Conservation (phyloP, 2,329 filamentous ascomycete species). For the Monilinia vaccinii-corymbosi region DNA sequence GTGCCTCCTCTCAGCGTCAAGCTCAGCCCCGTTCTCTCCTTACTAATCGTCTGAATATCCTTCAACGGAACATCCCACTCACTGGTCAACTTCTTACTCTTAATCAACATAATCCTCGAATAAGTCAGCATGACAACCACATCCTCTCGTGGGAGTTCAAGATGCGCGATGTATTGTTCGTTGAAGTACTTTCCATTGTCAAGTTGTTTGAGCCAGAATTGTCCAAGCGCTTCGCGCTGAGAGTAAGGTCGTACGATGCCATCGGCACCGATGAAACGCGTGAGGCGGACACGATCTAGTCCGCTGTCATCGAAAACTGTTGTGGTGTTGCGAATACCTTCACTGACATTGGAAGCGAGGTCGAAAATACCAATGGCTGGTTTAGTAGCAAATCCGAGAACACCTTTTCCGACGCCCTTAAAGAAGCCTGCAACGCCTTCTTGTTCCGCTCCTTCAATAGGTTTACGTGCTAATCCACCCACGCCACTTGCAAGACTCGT, state of each 20-base stretch:
- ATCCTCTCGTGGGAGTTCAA: slow-evolving; percentile 83
- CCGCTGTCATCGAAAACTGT: slow-evolving; percentile 95
- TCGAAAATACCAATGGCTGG: slow-evolving; percentile 95
- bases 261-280: slow-evolving; percentile 84
- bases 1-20: slow-evolving; percentile 80
- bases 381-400: slow-evolving; percentile 91
- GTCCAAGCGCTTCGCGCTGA: slow-evolving; percentile 87
- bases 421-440: slow-evolving; percentile 92
- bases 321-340: slow-evolving; percentile 96
- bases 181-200: slow-evolving; percentile 98
- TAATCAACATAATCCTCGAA: slow-evolving; percentile 78
- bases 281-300: slow-evolving; percentile 86
- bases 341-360: slow-evolving; percentile 90
- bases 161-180: slow-evolving; percentile 92
- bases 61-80: slow-evolving; percentile 97
- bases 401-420: slow-evolving; percentile 93
- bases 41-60: slow-evolving; percentile 93
- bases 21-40: slow-evolving; percentile 90
- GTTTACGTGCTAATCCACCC: slow-evolving; percentile 85
- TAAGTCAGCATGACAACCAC: slow-evolving; percentile 87
- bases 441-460: slow-evolving; percentile 89
- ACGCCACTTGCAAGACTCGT: slow-evolving; percentile 89
- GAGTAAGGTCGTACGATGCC: slow-evolving; percentile 92
- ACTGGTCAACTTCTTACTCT: slow-evolving; percentile 72
- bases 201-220: slow-evolving; percentile 97